Conservation (phyloP, 176 grass and related monocot species). For the Pontederia paniculata region DNA sequence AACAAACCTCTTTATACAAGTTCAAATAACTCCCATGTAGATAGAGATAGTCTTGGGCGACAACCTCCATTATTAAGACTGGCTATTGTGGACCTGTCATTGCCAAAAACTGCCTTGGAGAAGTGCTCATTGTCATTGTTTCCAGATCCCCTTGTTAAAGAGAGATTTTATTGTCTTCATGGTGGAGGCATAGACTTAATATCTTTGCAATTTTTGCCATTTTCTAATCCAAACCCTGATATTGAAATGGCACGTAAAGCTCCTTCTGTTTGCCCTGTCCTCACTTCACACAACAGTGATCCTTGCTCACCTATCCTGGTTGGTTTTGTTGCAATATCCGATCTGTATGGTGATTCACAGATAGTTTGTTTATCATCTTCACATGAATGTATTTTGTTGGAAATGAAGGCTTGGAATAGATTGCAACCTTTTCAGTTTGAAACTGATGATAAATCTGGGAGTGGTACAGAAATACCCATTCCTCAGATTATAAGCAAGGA, state of each 20-base stretch:
- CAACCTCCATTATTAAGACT: conserved; percentile 75
- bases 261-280: conserved; percentile 69
- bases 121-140: conserved; percentile 45
- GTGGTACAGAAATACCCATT: conserved; percentile 31
- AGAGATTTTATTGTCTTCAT: conserved; percentile 94
- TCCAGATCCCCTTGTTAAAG: conserved; percentile 62
- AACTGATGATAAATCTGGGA: conserved; percentile 30
- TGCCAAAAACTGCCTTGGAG: conserved; percentile 35
- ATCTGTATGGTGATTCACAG: conserved; percentile 69
- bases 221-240: conserved; percentile 30
- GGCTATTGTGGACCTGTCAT: conserved; percentile 67
- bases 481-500: conserved; percentile 70
- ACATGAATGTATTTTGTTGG: conserved; percentile 76
- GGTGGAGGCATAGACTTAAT: conserved; percentile 79
- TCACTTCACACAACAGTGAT: conserved; percentile 41
- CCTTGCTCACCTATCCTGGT: conserved; percentile 39
- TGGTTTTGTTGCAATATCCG: conserved; percentile 66
- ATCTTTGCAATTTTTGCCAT: conserved; percentile 68
- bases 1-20: conserved; percentile 20
- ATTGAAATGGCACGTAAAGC: conserved; percentile 51
- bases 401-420: conserved; percentile 90
- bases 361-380: conserved; percentile 53
- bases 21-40: conserved; percentile 35
- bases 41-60: conserved; percentile 33
- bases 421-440: conserved; percentile 42